A percentile compares a stretch with the other conserved stretches of the same genome.
phyloP scores from a whole-genome alignment of 768 basidiomycete species.

The Xerocomellus intermedius region DNA sequence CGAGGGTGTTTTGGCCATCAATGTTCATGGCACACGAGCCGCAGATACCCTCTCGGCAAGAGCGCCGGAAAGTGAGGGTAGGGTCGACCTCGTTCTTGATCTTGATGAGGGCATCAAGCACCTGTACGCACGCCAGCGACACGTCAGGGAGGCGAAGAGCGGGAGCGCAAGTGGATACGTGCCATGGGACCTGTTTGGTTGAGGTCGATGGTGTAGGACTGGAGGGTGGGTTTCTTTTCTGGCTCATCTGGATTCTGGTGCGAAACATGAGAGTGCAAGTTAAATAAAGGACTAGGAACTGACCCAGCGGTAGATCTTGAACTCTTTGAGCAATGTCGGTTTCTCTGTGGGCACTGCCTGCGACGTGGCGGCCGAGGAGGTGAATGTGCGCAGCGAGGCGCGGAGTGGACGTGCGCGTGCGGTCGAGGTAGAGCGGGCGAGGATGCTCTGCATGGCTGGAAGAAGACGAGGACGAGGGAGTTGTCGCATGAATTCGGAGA shows the following conservation, averaged over 20 bases:
- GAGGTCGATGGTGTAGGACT: constrained; percentile 89
- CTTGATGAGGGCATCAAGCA: constrained; percentile 94
- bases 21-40: constrained; percentile 99
- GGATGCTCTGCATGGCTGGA: constrained; percentile 14
- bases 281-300: background rate
- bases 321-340: constrained; percentile 80
- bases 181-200: constrained; percentile 97
- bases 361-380: constrained; percentile 24
- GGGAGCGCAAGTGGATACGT: constrained; percentile 15
- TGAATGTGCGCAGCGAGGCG: constrained; percentile 30
- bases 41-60: constrained; percentile 94
- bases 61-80: constrained; percentile 92
- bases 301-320: constrained; percentile 99
- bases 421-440: background rate
- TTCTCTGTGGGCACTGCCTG: constrained; percentile 58
- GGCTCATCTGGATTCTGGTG: constrained; percentile 91
- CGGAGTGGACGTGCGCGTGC: constrained; percentile 11
- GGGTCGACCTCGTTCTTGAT: constrained; percentile 99
- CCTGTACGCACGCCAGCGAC: constrained; percentile 32
- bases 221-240: constrained; percentile 83
- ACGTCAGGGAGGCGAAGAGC: constrained; percentile 3
- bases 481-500: constrained; percentile 22
- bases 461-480: background rate
- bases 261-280: background rate
- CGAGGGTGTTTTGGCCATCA: constrained; percentile 96